A percentile compares a stretch with the other conserved stretches of the same genome.
Evolutionary conservation across 1,284 basidiomycete genomes (phyloP).

Genomic region (Cystobasidium slooffiae): DNA sequence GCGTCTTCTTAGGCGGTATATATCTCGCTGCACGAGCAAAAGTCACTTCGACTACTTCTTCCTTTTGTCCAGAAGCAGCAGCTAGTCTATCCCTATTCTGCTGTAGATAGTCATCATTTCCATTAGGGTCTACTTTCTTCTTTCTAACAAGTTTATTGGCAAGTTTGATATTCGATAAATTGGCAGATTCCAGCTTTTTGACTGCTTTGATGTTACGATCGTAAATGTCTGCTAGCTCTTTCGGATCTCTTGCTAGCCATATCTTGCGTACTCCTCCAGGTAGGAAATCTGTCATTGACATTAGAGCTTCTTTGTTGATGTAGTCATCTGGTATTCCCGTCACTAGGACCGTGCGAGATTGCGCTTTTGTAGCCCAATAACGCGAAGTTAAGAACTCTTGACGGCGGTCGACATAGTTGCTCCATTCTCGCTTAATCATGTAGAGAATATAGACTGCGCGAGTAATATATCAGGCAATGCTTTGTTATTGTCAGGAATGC

Average conservation of each 20-base stretch:
- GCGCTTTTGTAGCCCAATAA: conserved; percentile 62
- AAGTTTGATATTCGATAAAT: conserved; percentile 72
- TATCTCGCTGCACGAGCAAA: conserved; percentile 55
- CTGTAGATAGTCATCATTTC: conserved; percentile 18
- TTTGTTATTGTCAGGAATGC: neutral
- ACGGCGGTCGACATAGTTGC: conserved; percentile 76
- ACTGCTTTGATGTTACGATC: conserved; percentile 75
- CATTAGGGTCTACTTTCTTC: conserved; percentile 45
- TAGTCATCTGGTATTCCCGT: conserved; percentile 84
- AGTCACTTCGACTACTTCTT: neutral
- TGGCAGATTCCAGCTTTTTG: conserved; percentile 80
- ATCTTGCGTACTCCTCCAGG: conserved; percentile 84
- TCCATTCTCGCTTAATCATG: conserved; percentile 79
- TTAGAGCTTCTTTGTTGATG: conserved; percentile 70
- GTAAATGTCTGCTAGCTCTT: conserved; percentile 72
- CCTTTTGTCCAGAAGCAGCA: conserved; percentile 15
- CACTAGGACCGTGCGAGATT: conserved; percentile 87
- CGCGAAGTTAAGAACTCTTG: conserved; percentile 71
- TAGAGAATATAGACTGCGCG: conserved; percentile 76
- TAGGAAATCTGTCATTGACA: conserved; percentile 62
- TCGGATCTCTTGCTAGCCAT: conserved; percentile 74
- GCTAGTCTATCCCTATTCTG: conserved; percentile 19
- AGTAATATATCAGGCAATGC: neutral
- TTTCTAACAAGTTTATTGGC: conserved; percentile 66
- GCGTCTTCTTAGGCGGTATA: conserved; percentile 73